phyloP scores from a whole-genome alignment of 495 filamentous ascomycete genomes.

The Glutinoglossum americanum region DNA sequence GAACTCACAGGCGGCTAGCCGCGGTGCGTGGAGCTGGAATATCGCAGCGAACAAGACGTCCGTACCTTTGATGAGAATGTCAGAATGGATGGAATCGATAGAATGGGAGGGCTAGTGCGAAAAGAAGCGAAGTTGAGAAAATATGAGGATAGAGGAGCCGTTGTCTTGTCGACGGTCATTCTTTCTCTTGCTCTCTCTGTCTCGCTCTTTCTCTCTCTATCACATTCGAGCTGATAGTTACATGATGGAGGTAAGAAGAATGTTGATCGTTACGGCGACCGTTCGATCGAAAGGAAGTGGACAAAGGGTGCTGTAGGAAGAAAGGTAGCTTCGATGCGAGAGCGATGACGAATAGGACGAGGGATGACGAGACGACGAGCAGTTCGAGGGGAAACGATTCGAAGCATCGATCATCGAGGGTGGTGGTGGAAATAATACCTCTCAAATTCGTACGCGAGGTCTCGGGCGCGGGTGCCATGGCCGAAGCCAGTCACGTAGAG shows the following conservation, averaged over 20 bases:
- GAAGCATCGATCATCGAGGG: constrained; percentile 10
- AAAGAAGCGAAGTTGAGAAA: not conserved
- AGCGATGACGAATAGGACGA: constrained; percentile 4
- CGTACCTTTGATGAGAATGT: constrained; percentile 45
- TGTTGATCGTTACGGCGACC: constrained; percentile 1
- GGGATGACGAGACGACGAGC: not conserved
- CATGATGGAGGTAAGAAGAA: not conserved
- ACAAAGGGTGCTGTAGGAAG: not conserved
- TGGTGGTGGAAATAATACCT: constrained; percentile 51
- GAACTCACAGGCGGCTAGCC: constrained; percentile 76
- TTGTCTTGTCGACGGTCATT: not conserved
- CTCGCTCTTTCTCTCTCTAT: not conserved
- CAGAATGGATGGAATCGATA: constrained; percentile 12
- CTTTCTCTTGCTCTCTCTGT: not conserved
- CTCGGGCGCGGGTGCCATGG: constrained; percentile 95
- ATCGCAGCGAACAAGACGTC: constrained; percentile 93
- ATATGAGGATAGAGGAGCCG: not conserved
- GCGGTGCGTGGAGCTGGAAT: constrained; percentile 91
- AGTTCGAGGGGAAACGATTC: constrained; percentile 4
- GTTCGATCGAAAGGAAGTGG: constrained; percentile 4
- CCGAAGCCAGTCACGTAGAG: constrained; percentile 97
- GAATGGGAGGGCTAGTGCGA: not conserved
- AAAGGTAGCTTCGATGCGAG: not conserved
- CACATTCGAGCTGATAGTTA: not conserved
- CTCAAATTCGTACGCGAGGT: constrained; percentile 99